Conservation (phyloP, 2,329 filamentous ascomycete species). For the Aaosphaeria arxii region DNA sequence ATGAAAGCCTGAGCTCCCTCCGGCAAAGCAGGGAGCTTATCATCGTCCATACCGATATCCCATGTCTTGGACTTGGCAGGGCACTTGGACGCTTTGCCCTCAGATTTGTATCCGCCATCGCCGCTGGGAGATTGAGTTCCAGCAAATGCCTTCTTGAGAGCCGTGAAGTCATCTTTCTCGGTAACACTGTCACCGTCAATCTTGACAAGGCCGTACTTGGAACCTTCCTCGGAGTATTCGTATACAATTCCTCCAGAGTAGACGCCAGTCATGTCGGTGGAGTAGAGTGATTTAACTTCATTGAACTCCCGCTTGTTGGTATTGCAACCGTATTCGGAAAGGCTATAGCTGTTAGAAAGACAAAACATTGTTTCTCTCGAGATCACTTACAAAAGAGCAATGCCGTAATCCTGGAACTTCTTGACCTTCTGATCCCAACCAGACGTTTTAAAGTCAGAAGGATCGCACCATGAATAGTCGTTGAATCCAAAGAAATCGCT, state of each 20-base stretch:
- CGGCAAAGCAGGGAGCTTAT: slow-evolving; percentile 58
- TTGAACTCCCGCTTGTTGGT: slow-evolving; percentile 77
- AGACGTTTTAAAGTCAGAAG: slow-evolving; percentile 64
- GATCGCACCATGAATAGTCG: slow-evolving; percentile 83
- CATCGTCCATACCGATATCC: slow-evolving; percentile 48
- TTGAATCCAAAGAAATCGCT: slow-evolving; percentile 90
- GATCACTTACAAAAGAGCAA: slow-evolving; percentile 69
- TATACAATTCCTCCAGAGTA: slow-evolving; percentile 97
- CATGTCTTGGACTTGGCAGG: slow-evolving; percentile 54
- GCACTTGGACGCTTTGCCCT: slow-evolving; percentile 53
- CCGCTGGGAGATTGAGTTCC: slow-evolving; percentile 52
- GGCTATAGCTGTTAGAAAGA: slow-evolving; percentile 39
- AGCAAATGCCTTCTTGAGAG: slow-evolving; percentile 51
- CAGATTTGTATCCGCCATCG: slow-evolving; percentile 59
- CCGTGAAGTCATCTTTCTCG: slow-evolving; percentile 61
- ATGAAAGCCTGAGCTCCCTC: slow-evolving; percentile 55
- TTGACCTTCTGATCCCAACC: slow-evolving; percentile 88
- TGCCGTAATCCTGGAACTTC: slow-evolving; percentile 80
- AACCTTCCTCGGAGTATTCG: slow-evolving; percentile 74
- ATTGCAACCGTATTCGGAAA: slow-evolving; percentile 93
- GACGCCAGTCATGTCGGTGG: slow-evolving; percentile 74
- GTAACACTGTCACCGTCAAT: slow-evolving; percentile 56
- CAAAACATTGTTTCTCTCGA: neutral
- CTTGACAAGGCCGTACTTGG: slow-evolving; percentile 75
- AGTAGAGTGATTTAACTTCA: slow-evolving; percentile 79